A percentile compares a stretch with the other conserved stretches of the same genome.
Conservation (phyloP, 192 early-diverging fungal species). For the Gaertneriomyces semiglobifer region DNA sequence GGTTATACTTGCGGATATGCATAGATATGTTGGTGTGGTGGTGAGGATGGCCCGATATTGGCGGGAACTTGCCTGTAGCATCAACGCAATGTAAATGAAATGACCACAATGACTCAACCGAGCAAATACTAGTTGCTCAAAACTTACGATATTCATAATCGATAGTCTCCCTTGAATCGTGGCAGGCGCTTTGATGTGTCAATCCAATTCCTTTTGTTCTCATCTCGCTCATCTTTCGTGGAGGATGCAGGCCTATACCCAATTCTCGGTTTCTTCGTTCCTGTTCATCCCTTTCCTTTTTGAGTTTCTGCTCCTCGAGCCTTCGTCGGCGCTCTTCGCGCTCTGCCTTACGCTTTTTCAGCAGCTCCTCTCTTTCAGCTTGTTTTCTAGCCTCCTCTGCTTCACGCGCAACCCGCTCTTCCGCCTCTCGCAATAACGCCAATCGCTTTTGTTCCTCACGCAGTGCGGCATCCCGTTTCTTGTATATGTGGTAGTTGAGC, state of each 20-base stretch:
- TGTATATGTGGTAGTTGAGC: slow-evolving; percentile 40
- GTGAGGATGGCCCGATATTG: background rate
- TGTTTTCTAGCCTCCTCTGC: slow-evolving; percentile 26
- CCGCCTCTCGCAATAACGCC: slow-evolving; percentile 28
- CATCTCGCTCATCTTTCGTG: slow-evolving; percentile 18
- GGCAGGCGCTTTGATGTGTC: slow-evolving; percentile 48
- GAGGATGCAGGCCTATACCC: background rate
- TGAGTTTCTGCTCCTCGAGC: slow-evolving; percentile 16
- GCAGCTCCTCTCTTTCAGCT: slow-evolving; percentile 25
- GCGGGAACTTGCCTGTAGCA: slow-evolving; percentile 18
- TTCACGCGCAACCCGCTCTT: slow-evolving; percentile 29
- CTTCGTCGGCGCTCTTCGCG: slow-evolving; percentile 19
- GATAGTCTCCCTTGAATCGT: slow-evolving; percentile 46
- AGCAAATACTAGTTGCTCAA: background rate
- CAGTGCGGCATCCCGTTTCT: slow-evolving; percentile 19
- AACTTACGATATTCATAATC: slow-evolving; percentile 38
- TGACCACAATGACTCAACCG: background rate
- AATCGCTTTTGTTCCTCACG: slow-evolving; percentile 35
- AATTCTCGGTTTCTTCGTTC: slow-evolving; percentile 11
- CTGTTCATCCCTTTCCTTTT: slow-evolving; percentile 13
- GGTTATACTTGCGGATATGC: slow-evolving; percentile 40
- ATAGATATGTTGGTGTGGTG: slow-evolving; percentile 22
- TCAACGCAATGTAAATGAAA: background rate
- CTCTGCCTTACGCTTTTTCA: slow-evolving; percentile 28
- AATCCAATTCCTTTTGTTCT: slow-evolving; percentile 35